Base-by-base conservation (phyloP, 495 filamentous ascomycete genomes). In the Aspergillus conjunctus region DNA sequence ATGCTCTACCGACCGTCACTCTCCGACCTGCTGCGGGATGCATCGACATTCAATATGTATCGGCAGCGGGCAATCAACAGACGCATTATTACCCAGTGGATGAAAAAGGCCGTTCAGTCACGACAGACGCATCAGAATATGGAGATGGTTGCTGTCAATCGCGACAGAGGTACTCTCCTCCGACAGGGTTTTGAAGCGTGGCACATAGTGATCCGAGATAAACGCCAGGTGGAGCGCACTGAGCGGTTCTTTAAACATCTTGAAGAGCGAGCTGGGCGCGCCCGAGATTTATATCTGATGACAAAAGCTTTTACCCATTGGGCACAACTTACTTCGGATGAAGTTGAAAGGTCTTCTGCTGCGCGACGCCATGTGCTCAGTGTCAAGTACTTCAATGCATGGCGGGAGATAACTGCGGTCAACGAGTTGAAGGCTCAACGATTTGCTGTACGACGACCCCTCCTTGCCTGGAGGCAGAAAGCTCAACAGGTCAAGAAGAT, bases 261-360 rank as follows among this genome's bases (percentile, higher is more conserved):
- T 1, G 86, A 90, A 62, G 76, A 75, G 63, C 79, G 87, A 54
- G 86, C 87, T 30, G 77, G 69, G 17, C 82, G 81, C 59, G 86
- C 87, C 21, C 81, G 88, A 51, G 81, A 89, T 66, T 66, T 90
- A 20, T 86, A 86, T 66, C 73, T 91, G 31, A 71, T 92, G 61
- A 85, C 84, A 2, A 89, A 88, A 69, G 86, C 88, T 3, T 91
- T 92, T 63, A 83, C 83, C 4, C 87, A 91, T 63, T 93, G 90
- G 90, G 84, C 83, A 30, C 82, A 85, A 51, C 73, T 81, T 17
- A 76, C 85, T 39, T 79, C 77, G 7, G 87, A 91, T 49, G 81
- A 88, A 62, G 76, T 83, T 17, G 74, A 80, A 58, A 79, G 74
- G 39, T 87, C 86, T 4, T 79, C 79, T 20, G 75, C 81, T 52